Conservation (phyloP, 2,329 filamentous ascomycete species). For the Calonectria leucothoes region DNA sequence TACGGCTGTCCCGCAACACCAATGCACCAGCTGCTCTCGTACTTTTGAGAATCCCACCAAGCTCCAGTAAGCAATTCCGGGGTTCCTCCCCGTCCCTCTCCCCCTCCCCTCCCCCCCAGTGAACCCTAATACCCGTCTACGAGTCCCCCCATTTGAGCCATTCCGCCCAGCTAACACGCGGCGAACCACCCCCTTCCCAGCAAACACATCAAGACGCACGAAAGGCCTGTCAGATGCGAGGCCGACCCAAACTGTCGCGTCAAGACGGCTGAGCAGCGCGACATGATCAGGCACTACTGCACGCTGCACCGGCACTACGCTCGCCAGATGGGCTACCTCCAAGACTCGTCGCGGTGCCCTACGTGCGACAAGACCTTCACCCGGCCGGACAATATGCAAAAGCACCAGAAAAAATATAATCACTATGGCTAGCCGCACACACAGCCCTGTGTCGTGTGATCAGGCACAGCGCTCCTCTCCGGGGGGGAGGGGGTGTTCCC, state of each 20-base stretch:
- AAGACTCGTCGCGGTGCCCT: constrained; percentile 1
- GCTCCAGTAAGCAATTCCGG: constrained; percentile 23
- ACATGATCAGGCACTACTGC: constrained; percentile 41
- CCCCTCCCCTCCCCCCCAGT: not conserved
- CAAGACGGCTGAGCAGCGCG: constrained; percentile 34
- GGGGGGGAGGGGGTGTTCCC: not conserved
- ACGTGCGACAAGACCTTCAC: constrained; percentile 26
- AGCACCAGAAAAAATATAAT: constrained; percentile 33
- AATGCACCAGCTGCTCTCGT: constrained; percentile 12
- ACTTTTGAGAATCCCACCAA: constrained; percentile 4
- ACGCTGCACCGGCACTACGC: constrained; percentile 29
- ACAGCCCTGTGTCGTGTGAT: not conserved
- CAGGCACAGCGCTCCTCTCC: not conserved
- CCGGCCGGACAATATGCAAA: constrained; percentile 33
- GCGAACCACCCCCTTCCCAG: constrained; percentile 10
- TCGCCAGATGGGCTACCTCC: not conserved
- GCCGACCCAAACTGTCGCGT: constrained; percentile 25
- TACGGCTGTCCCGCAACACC: not conserved
- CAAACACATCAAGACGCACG: constrained; percentile 39
- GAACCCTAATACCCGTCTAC: not conserved
- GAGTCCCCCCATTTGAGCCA: not conserved
- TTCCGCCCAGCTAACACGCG: not conserved
- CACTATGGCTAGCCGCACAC: not conserved
- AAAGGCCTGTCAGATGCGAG: constrained; percentile 34
- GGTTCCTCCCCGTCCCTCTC: no score